Evolutionary conservation across 257 asterid species (phyloP).

Genomic region (Cruciata laevipes): DNA sequence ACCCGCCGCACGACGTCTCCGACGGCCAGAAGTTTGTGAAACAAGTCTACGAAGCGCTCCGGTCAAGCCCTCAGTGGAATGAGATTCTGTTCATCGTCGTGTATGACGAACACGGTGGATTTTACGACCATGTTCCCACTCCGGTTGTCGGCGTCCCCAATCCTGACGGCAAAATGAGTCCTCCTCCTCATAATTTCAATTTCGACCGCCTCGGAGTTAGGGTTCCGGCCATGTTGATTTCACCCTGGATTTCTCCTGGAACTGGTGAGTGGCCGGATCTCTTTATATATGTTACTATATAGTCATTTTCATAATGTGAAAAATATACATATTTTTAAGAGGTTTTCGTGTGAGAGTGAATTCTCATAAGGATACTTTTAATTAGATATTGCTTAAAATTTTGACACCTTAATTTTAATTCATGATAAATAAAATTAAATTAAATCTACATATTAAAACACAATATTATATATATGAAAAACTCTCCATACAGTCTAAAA

Average conservation of each 20-base stretch:
- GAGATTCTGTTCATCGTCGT: constrained; percentile 43
- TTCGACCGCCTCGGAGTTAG: constrained; percentile 67
- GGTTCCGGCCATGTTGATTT: constrained; percentile 57
- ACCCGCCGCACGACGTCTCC: constrained; percentile 64
- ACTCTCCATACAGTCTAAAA: too few relatives aligned
- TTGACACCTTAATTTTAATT: too few relatives aligned
- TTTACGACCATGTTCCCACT: constrained; percentile 65
- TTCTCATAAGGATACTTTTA: too few relatives aligned
- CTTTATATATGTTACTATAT: too few relatives aligned
- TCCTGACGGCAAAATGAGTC: constrained; percentile 50
- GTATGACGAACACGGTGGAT: constrained; percentile 75
- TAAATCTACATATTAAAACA: too few relatives aligned
- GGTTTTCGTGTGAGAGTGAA: too few relatives aligned
- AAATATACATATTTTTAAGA: too few relatives aligned
- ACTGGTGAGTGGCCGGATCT: constrained; percentile 32
- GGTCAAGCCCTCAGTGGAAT: constrained; percentile 74
- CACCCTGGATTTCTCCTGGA: constrained; percentile 70
- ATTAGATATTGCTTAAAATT: too few relatives aligned
- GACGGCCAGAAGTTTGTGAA: constrained; percentile 60
- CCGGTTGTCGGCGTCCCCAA: constrained; percentile 54
- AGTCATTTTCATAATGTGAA: too few relatives aligned
- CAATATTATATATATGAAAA: too few relatives aligned
- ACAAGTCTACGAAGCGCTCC: constrained; percentile 50
- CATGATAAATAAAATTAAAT: too few relatives aligned
- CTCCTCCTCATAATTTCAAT: constrained; percentile 48